Evolutionary conservation across 139 green algal species (phyloP), one percentile per base, ranked within the genome.

Genomic region (Bryopsis sp.): DNA sequence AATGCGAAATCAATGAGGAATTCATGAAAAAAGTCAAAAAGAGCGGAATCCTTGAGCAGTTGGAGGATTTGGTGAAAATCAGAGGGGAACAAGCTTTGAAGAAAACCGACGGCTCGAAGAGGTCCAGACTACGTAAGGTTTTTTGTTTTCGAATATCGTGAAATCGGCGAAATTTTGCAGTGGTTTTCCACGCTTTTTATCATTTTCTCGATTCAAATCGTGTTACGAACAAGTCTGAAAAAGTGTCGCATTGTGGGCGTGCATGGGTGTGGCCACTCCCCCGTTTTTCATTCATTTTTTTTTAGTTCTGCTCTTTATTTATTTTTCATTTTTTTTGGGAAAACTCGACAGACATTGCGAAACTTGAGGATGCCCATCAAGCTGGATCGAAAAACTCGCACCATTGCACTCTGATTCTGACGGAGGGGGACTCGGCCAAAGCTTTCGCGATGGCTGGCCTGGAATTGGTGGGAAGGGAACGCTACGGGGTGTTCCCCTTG

Each of bases 391-490:
- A 82, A 29, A 88, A 90, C 73, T 92, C 82, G 5, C 64, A 87
- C 69, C 28, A 90, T 31, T 99, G 95, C 88, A 99, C 95, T 24
- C 83, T 99, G n/a, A 99, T 99, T 79, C 82, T 99, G 39, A 99
- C 95, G 0, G 95, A 99, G 82, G 95, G 95, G 47, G 95, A 99
- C 83, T 94, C 83, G 11, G 95, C 95, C 61, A 99, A 98, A 81
- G 73, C 95, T 2, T 85, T 99, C 73, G 95, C 92, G 29, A 88
- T 99, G 58, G 88, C 75, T 34, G 95, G 95, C 7, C 82, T 99
- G 2, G 86, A 76, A 68, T 90, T 99, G 33, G 91, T 97, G 8
- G 95, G 95, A 2, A 79, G 95, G 19, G 91, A 99, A 74, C 79
- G 83, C 32, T 99, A 93, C 63, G 95, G 95, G 35, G 91, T 99